phyloP scores from a whole-genome alignment of 2,329 filamentous ascomycete species.

The Pestalotiopsis fici region DNA sequence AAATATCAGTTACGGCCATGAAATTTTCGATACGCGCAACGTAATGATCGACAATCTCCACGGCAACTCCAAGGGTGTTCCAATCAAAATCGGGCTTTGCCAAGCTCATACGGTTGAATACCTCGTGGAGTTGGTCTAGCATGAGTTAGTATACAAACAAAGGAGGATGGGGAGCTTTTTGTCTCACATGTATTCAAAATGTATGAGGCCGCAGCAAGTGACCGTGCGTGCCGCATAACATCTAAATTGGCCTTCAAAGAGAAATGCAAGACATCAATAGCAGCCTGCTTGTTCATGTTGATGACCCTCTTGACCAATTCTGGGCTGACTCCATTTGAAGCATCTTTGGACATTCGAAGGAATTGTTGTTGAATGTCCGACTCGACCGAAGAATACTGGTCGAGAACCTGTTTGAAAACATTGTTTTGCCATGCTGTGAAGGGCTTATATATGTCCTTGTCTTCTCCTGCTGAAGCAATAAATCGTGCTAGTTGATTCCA shows the following conservation, averaged over 20 bases:
- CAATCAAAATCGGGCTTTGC: constrained; percentile 47
- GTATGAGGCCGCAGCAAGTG: constrained; percentile 48
- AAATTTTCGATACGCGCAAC: constrained; percentile 43
- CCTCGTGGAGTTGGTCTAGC: constrained; percentile 48
- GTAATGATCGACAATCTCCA: constrained; percentile 50
- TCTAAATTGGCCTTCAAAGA: constrained; percentile 51
- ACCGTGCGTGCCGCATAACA: constrained; percentile 47
- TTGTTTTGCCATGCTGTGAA: constrained; percentile 59
- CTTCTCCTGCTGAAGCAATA: constrained; percentile 47
- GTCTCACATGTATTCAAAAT: constrained; percentile 47
- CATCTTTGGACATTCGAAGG: constrained; percentile 47
- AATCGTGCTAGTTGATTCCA: constrained; percentile 66
- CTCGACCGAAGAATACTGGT: constrained; percentile 58
- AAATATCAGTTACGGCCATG: constrained; percentile 38
- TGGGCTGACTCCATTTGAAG: constrained; percentile 33
- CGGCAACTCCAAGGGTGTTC: constrained; percentile 42
- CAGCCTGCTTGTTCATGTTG: constrained; percentile 51
- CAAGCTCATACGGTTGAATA: constrained; percentile 50
- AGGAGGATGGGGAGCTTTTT: background rate
- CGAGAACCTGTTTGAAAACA: constrained; percentile 57
- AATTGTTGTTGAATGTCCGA: constrained; percentile 59
- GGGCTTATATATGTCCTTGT: constrained; percentile 42
- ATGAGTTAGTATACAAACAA: constrained; percentile 13
- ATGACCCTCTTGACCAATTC: constrained; percentile 52
- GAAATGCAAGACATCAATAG: constrained; percentile 53